Evolutionary conservation across 225 moss, liverwort and hornwort genomes (phyloP).

Genomic region (Takakia lepidozioides): DNA sequence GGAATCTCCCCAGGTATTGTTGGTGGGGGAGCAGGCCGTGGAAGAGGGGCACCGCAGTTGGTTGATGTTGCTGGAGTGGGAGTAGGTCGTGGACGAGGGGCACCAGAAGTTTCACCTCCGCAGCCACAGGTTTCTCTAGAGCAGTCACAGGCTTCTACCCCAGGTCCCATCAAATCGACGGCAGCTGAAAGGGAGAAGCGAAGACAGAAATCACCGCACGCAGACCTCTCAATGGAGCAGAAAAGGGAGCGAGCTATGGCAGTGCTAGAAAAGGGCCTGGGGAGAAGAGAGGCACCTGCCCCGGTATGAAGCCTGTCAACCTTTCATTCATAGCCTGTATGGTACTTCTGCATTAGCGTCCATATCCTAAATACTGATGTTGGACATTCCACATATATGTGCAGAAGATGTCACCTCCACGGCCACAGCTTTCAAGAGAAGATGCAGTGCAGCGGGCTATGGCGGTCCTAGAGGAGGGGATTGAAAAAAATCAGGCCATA

Average conservation of each 20-base stretch:
- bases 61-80: constrained; percentile 14
- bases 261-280: constrained; percentile 17
- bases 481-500: constrained; percentile 40
- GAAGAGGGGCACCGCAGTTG: constrained; percentile 36
- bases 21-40: constrained; percentile 39
- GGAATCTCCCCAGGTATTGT: constrained; percentile 33
- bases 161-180: constrained; percentile 11
- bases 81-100: constrained; percentile 18
- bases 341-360: neutral
- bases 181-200: neutral
- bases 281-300: constrained; percentile 18
- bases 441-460: constrained; percentile 53
- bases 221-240: constrained; percentile 43
- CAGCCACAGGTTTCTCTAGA: constrained; percentile 11
- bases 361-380: neutral
- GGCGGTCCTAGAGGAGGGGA: constrained; percentile 49
- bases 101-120: constrained; percentile 2
- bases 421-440: constrained; percentile 43
- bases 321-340: neutral
- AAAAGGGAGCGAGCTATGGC: constrained; percentile 41
- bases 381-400: neutral
- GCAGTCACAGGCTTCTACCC: constrained; percentile 10
- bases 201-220: constrained; percentile 7
- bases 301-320: constrained; percentile 1
- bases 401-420: constrained; percentile 20